Conservation (phyloP, 768 basidiomycete species). For the Amanita muscaria region DNA sequence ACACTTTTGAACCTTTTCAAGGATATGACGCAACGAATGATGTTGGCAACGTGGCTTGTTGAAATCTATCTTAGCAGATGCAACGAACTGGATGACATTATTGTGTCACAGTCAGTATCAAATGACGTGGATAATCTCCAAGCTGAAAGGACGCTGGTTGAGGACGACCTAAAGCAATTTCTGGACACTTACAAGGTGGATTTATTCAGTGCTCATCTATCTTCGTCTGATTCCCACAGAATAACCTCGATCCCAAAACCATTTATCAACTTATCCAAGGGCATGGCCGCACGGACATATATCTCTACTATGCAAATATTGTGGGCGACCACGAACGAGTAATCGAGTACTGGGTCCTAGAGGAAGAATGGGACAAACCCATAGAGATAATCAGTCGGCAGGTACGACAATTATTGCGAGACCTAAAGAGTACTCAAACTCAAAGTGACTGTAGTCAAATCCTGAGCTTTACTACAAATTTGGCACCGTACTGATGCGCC, state of each 20-base stretch:
- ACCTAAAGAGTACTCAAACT: not conserved
- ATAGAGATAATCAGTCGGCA: slow-evolving; percentile 87
- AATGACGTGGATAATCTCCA: slow-evolving; percentile 81
- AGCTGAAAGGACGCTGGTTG: slow-evolving; percentile 71
- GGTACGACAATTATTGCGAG: slow-evolving; percentile 32
- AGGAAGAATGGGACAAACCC: slow-evolving; percentile 88
- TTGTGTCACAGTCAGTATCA: slow-evolving; percentile 76
- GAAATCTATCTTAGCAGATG: slow-evolving; percentile 97
- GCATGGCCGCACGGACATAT: slow-evolving; percentile 89
- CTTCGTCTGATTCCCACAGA: slow-evolving; percentile 31
- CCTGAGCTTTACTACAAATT: slow-evolving; percentile 91
- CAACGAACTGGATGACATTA: slow-evolving; percentile 90
- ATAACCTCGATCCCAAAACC: slow-evolving; percentile 75
- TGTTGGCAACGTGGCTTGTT: slow-evolving; percentile 96
- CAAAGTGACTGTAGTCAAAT: slow-evolving; percentile 48
- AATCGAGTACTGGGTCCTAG: slow-evolving; percentile 84
- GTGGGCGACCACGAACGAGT: slow-evolving; percentile 81
- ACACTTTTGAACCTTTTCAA: slow-evolving; percentile 21
- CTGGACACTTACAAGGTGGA: slow-evolving; percentile 88
- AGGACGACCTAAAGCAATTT: slow-evolving; percentile 90
- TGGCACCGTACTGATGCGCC: slow-evolving; percentile 77
- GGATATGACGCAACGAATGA: slow-evolving; percentile 93
- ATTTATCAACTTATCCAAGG: slow-evolving; percentile 90
- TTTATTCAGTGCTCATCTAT: not conserved
- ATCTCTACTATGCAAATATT: slow-evolving; percentile 78